Percentiles rank a stretch among this genome's conserved stretches.
These are phyloP conservation scores for Tranzscheliella williamsii DNA, from an alignment of 1,284 basidiomycete genomes.

Conservation along the genomic window DNA sequence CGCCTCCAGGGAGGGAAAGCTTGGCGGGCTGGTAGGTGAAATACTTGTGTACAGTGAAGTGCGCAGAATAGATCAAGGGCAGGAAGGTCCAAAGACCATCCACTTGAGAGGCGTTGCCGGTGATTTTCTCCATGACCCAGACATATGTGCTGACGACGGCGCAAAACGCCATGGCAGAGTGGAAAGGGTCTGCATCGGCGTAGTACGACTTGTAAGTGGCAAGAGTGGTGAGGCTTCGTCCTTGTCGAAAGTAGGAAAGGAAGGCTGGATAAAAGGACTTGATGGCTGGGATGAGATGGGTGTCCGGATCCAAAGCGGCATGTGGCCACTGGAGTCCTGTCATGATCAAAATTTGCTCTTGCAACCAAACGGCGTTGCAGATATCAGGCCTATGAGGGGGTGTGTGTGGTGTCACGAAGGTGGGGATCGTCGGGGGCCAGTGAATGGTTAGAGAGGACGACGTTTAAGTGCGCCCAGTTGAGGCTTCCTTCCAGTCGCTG, in stretches of 20 bases:
- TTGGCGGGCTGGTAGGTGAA: conserved; percentile 38
- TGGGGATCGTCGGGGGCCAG: too few species aligned
- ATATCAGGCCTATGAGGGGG: too few species aligned
- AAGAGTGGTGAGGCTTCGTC: conserved; percentile 20
- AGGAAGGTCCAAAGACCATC: conserved; percentile 58
- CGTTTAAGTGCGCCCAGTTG: too few species aligned
- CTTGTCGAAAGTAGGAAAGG: conserved; percentile 14
- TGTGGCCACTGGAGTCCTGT: conserved; percentile 29
- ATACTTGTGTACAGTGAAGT: conserved; percentile 51
- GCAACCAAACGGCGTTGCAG: too few species aligned
- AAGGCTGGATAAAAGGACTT: conserved; percentile 32
- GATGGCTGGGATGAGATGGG: conserved; percentile 35
- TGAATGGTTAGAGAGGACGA: too few species aligned
- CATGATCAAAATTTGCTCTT: too few species aligned
- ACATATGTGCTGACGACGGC: conserved; percentile 39
- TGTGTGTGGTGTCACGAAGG: too few species aligned
- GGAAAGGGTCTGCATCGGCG: conserved; percentile 42
- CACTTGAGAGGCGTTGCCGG: conserved; percentile 55
- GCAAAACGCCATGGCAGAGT: conserved; percentile 47
- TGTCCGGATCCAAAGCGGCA: conserved; percentile 28
- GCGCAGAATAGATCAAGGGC: conserved; percentile 49
- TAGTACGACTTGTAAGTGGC: conserved; percentile 41
- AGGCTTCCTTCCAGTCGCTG: too few species aligned
- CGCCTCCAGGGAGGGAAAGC: conserved; percentile 20
- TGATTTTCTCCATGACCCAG: conserved; percentile 50